Percentiles rank a stretch among this genome's conserved stretches.
Conservation (phyloP, 129 eudicot genomes). For the Flaveria trinervia region DNA sequence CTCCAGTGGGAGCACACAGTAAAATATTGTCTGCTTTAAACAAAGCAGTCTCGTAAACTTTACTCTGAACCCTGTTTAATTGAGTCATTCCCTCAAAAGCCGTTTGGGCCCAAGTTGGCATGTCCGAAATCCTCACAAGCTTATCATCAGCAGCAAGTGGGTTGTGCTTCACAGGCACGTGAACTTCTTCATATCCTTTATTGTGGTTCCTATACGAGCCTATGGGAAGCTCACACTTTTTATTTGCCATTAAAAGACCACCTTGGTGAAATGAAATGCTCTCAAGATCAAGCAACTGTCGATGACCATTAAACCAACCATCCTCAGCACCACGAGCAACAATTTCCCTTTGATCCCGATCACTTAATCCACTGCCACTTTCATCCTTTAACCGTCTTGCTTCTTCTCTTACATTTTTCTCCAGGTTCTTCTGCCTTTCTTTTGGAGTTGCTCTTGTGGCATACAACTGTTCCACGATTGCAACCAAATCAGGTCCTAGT, state of each 20-base stretch:
- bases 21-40: constrained; percentile 70
- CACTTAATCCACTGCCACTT: constrained; percentile 55
- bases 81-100: constrained; percentile 78
- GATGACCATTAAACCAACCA: constrained; percentile 81
- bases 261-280: constrained; percentile 70
- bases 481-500: constrained; percentile 67
- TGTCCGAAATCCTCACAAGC: constrained; percentile 59
- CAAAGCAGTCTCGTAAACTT: constrained; percentile 84
- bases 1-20: constrained; percentile 97
- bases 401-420: constrained; percentile 83
- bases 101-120: constrained; percentile 91
- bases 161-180: constrained; percentile 79
- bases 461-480: constrained; percentile 82
- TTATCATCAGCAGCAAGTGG: constrained; percentile 65
- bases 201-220: constrained; percentile 69
- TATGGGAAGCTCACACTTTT: constrained; percentile 73
- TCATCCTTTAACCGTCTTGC: constrained; percentile 88
- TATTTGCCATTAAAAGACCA: constrained; percentile 70
- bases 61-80: constrained; percentile 91
- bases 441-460: constrained; percentile 87
- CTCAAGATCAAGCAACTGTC: constrained; percentile 88
- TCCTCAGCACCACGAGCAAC: constrained; percentile 66
- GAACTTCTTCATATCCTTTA: constrained; percentile 92
- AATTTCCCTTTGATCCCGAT: constrained; percentile 43
- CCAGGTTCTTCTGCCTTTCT: constrained; percentile 87